Evolutionary conservation across 2,329 filamentous ascomycete species (phyloP), one percentile per base, ranked within the genome.

Genomic region (Teratosphaeria zuluensis): DNA sequence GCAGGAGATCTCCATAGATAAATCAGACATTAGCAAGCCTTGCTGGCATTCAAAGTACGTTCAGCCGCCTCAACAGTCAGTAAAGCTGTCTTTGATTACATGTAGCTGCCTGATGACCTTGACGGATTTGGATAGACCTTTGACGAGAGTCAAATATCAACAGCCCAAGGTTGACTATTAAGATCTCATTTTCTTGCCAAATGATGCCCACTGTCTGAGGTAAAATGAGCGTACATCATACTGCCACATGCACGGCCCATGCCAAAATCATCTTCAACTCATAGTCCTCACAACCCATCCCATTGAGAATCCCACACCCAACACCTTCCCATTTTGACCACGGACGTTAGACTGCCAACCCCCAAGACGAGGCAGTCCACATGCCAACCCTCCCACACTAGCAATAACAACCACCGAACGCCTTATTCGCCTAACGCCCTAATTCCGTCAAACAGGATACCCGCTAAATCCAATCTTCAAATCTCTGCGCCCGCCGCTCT

Each of bases 381-480:
- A 24, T 19, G n/a, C 42, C 42, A 48, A 6, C 16, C n/a, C 42
- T 8, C 16, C 42, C 16, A 8, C 42, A 19, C 16, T 19, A 48
- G 16, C 42, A 48, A 11, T 19, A 19, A n/a, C 42, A 48, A 48
- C 42, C 42, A 48, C 31, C 14, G 14, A 55, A 38, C 32, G 32
- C 65, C 65, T 66, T 61, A 70, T 69, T 70, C 69, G 66, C 69
- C 69, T 55, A 70, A 71, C 68, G 68, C 68, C 68, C 68, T 59
- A 61, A 70, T 64, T 56, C 69, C 66, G 62, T 69, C 65, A 80
- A 65, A 80, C 77, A 52, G 78, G 78, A 70, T 78, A 78, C 61
- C 78, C 78, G 55, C 73, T 72, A 63, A 78, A 77, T 33, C 77
- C 77, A 58, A 80, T 77, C 68, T 74, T 76, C 58, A 79, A 72